A percentile compares a stretch with the other conserved stretches of the same genome.
phyloP scores from a whole-genome alignment of 1,284 basidiomycete species.

The Vanrija sp. region DNA sequence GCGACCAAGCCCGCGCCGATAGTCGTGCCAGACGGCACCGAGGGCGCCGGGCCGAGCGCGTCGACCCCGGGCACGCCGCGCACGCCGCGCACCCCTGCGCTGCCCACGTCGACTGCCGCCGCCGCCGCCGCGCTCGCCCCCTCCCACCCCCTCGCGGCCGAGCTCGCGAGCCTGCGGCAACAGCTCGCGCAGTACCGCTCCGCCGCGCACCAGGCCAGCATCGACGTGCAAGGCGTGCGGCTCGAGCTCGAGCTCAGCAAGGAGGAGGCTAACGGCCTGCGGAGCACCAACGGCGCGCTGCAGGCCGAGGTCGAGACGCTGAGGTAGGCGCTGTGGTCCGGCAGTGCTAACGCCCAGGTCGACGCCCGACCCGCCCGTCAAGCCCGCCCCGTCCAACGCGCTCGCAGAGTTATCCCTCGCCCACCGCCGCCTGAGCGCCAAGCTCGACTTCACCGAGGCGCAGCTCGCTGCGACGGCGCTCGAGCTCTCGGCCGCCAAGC shows the following conservation, averaged over 20 bases:
- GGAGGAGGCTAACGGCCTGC: constrained; percentile 43
- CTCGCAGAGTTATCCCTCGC: constrained; percentile 48
- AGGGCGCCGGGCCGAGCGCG: too few relatives aligned
- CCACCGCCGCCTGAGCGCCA: constrained; percentile 45
- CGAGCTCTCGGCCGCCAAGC: constrained; percentile 50
- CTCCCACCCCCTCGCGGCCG: constrained; percentile 60
- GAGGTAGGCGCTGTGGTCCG: constrained; percentile 23
- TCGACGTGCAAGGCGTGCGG: constrained; percentile 45
- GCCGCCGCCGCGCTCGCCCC: constrained; percentile 16
- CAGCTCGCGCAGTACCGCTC: constrained; percentile 61
- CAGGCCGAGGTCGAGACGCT: constrained; percentile 36
- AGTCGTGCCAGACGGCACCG: too few relatives aligned
- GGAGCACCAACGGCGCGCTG: constrained; percentile 38
- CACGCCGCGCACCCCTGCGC: too few relatives aligned
- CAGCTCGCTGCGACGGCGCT: constrained; percentile 32
- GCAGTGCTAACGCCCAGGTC: constrained; percentile 14
- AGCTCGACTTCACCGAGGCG: constrained; percentile 44
- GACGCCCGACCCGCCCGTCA: constrained; percentile 29
- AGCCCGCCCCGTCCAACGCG: constrained; percentile 31
- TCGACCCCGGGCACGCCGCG: too few relatives aligned
- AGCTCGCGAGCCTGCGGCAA: constrained; percentile 61
- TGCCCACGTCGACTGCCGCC: too few relatives aligned
- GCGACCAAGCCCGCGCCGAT: too few relatives aligned
- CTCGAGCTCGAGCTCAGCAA: constrained; percentile 41
- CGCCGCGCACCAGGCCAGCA: constrained; percentile 42